A percentile compares a stretch with the other conserved stretches of the same genome.
phyloP scores from a whole-genome alignment of 495 filamentous ascomycete genomes.

The Xylaria telfairii region DNA sequence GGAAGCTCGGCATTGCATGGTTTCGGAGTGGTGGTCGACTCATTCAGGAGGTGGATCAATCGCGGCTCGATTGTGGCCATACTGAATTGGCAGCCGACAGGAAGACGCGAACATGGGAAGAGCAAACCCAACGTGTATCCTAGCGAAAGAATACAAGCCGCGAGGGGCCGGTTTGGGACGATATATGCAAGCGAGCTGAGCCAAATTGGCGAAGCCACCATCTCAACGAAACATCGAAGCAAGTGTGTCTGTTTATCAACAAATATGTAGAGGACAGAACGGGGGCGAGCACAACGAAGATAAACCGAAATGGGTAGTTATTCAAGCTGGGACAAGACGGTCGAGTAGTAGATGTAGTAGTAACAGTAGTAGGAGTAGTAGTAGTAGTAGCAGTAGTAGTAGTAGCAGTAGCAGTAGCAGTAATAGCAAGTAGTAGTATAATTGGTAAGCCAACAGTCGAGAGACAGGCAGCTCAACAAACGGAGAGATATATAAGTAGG shows the following conservation, averaged over 20 bases:
- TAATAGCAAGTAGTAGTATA: not conserved
- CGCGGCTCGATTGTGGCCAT: constrained; percentile 66
- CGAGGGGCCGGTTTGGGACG: not conserved
- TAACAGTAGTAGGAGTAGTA: not conserved
- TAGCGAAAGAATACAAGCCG: constrained; percentile 30
- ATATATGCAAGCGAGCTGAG: constrained; percentile 10
- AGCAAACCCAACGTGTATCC: constrained; percentile 23
- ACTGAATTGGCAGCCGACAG: constrained; percentile 40
- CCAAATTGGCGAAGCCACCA: constrained; percentile 3
- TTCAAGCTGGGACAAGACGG: not conserved
- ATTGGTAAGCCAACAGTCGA: not conserved
- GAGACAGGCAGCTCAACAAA: not conserved
- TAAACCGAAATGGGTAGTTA: not conserved
- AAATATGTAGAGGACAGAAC: not conserved
- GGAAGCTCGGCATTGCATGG: constrained; percentile 50
- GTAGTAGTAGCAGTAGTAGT: not conserved
- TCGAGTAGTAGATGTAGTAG: not conserved
- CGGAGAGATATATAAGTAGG: not conserved
- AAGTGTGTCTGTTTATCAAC: not conserved
- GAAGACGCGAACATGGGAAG: constrained; percentile 40
- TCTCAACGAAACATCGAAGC: constrained; percentile 21
- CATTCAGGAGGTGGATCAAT: constrained; percentile 63
- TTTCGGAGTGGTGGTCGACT: constrained; percentile 46
- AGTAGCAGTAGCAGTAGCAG: not conserved
- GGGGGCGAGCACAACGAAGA: not conserved